These are phyloP conservation scores for Termitomyces sp. DNA, from an alignment of 768 basidiomycete genomes.

Conservation along the genomic window DNA sequence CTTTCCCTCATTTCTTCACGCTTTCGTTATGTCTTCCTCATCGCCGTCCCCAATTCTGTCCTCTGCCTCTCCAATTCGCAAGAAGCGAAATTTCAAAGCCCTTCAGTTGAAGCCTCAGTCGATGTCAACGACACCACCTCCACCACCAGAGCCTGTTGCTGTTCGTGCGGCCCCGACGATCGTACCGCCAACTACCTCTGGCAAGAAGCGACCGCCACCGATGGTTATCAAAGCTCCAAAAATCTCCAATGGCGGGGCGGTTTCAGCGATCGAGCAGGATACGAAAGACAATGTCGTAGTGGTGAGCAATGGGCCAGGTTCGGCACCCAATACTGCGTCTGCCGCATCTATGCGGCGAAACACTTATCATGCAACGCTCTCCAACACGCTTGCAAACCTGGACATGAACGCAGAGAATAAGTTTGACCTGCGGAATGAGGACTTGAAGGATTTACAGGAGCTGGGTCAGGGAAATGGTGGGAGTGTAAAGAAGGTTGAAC, in stretches of 20 bases:
- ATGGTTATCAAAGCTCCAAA: constrained; percentile 78
- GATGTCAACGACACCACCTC: constrained; percentile 32
- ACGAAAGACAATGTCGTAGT: constrained; percentile 35
- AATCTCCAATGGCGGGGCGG: constrained; percentile 40
- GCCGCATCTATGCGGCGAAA: constrained; percentile 55
- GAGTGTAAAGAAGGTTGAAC: constrained; percentile 95
- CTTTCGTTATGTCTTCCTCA: constrained; percentile 6
- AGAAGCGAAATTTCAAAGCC: constrained; percentile 90
- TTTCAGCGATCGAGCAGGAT: constrained; percentile 38
- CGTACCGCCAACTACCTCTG: constrained; percentile 23
- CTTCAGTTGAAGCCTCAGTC: constrained; percentile 66
- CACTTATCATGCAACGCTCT: constrained; percentile 76
- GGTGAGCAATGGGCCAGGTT: constrained; percentile 44
- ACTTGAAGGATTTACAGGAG: constrained; percentile 86
- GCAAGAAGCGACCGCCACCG: constrained; percentile 78
- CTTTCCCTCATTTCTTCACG: constrained; percentile 1
- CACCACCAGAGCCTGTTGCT: constrained; percentile 39
- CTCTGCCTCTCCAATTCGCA: constrained; percentile 55
- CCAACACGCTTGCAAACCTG: constrained; percentile 80
- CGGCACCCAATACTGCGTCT: constrained; percentile 50
- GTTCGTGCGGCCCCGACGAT: constrained; percentile 51
- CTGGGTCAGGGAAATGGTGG: constrained; percentile 96
- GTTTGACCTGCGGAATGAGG: constrained; percentile 82
- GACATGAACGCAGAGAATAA: constrained; percentile 86
- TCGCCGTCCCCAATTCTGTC: constrained; percentile 11